Conservation (phyloP, 495 filamentous ascomycete genomes). For the Chaetomium tenue region DNA sequence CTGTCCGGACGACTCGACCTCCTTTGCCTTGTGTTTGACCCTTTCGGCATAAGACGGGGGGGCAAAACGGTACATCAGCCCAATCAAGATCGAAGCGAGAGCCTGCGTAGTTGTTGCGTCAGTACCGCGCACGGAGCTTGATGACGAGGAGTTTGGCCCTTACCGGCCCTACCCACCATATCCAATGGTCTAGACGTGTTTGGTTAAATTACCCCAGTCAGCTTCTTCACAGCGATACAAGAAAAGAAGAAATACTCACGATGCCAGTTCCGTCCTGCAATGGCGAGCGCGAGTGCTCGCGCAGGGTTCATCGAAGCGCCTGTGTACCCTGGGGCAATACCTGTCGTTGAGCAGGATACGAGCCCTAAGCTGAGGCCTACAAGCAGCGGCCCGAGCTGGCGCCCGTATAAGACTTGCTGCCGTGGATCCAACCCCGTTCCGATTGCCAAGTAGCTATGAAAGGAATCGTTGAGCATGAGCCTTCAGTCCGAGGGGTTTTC, state of each 20-base stretch:
- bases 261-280: constrained; percentile 31
- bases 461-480: not conserved
- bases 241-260: constrained; percentile 11
- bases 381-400: constrained; percentile 50
- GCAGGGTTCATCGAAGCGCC: constrained; percentile 41
- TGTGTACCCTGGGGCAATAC: constrained; percentile 47
- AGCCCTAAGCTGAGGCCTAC: constrained; percentile 52
- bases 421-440: constrained; percentile 60
- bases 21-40: constrained; percentile 3
- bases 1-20: not conserved
- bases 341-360: constrained; percentile 46
- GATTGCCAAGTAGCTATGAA: constrained; percentile 39
- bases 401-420: constrained; percentile 52
- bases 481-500: not conserved
- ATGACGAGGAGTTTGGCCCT: not conserved
- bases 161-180: constrained; percentile 39
- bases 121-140: not conserved
- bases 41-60: constrained; percentile 29
- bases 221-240: too few species aligned
- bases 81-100: constrained; percentile 23
- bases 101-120: constrained; percentile 13
- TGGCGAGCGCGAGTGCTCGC: constrained; percentile 32
- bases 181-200: constrained; percentile 37
- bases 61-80: constrained; percentile 28
- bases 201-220: not conserved